Evolutionary conservation across 768 basidiomycete genomes (phyloP).

Genomic region (Boletus insuetus): DNA sequence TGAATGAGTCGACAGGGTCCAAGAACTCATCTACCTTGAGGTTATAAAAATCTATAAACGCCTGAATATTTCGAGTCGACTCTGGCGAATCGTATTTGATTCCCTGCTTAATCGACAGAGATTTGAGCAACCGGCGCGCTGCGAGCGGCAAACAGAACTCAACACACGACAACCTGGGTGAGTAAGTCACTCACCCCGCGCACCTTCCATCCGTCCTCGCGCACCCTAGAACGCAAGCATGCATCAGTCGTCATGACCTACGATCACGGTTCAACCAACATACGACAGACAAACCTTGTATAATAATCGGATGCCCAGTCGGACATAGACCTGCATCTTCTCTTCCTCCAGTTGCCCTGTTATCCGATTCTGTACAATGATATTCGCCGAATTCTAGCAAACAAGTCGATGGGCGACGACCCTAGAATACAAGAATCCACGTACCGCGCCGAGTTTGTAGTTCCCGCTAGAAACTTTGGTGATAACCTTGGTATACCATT

Average conservation of each 20-base stretch:
- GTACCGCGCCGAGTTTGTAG: slow-evolving; percentile 86
- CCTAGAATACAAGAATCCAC: slow-evolving; percentile 16
- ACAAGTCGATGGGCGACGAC: neutral
- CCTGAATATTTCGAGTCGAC: slow-evolving; percentile 78
- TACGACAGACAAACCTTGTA: slow-evolving; percentile 61
- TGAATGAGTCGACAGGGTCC: slow-evolving; percentile 81
- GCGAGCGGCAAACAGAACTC: slow-evolving; percentile 48
- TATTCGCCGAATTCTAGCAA: slow-evolving; percentile 89
- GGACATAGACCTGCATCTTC: slow-evolving; percentile 95
- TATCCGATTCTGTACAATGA: slow-evolving; percentile 92
- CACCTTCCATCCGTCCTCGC: slow-evolving; percentile 85
- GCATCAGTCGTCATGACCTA: neutral
- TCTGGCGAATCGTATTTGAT: slow-evolving; percentile 86
- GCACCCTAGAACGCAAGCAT: slow-evolving; percentile 52
- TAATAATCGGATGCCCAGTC: slow-evolving; percentile 86
- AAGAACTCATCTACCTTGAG: slow-evolving; percentile 79
- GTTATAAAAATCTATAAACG: slow-evolving; percentile 88
- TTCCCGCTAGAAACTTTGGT: slow-evolving; percentile 82
- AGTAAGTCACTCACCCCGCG: slow-evolving; percentile 53
- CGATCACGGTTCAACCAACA: neutral
- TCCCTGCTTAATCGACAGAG: slow-evolving; percentile 91
- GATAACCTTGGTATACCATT: slow-evolving; percentile 93
- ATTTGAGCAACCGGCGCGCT: slow-evolving; percentile 68
- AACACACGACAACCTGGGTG: neutral
- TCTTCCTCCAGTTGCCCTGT: slow-evolving; percentile 95